Conservation (phyloP, 1,284 basidiomycete genomes). For the Apiotrichum gamsii region DNA sequence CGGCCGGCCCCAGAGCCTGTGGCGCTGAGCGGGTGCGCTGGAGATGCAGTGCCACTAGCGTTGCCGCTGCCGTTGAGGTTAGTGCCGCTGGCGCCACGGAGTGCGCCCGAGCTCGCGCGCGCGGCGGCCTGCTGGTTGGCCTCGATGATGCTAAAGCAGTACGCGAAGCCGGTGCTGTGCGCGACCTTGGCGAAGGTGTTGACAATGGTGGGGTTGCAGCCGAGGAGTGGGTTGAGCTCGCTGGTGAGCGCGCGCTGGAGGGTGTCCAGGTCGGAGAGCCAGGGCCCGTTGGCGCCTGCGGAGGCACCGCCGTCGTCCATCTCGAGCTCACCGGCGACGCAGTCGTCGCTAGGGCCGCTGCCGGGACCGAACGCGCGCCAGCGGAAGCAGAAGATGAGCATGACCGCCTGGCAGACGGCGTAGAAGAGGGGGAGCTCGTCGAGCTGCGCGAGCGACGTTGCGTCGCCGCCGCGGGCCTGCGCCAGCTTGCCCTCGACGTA, state of each 20-base stretch:
- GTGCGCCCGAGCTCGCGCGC: constrained; percentile 11
- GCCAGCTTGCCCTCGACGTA: constrained; percentile 73
- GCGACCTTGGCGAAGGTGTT: constrained; percentile 91
- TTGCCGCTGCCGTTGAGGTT: neutral
- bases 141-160: constrained; percentile 91
- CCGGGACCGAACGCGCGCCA: constrained; percentile 57
- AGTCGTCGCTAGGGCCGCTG: constrained; percentile 5
- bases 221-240: constrained; percentile 81
- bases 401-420: constrained; percentile 84
- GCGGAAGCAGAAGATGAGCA: constrained; percentile 96
- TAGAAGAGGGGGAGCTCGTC: constrained; percentile 65
- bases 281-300: constrained; percentile 56
- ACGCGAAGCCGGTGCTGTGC: constrained; percentile 83
- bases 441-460: constrained; percentile 53
- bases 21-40: no score
- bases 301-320: constrained; percentile 49
- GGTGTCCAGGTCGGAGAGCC: constrained; percentile 76
- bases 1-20: no score
- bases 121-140: constrained; percentile 54
- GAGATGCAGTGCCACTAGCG: neutral
- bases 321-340: constrained; percentile 54
- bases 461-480: constrained; percentile 50
- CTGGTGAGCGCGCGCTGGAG: constrained; percentile 77
- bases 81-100: no score
- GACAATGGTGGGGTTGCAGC: constrained; percentile 85